Conservation (phyloP, 2,329 filamentous ascomycete species). For the Diaporthe nobilis region DNA sequence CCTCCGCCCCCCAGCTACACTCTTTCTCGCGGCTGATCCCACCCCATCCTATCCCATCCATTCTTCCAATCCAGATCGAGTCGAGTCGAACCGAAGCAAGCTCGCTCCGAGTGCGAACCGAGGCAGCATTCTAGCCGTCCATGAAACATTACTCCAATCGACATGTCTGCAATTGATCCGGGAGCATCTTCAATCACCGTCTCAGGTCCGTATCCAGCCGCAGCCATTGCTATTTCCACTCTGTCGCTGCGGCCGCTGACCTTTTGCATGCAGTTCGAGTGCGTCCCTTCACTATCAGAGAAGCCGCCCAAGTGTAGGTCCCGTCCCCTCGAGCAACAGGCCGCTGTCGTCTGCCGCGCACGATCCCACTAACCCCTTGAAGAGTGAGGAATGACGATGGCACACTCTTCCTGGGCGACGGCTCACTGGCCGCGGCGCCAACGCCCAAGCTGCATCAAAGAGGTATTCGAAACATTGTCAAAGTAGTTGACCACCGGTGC, state of each 20-base stretch:
- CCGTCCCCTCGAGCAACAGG: neutral
- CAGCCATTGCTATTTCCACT: neutral
- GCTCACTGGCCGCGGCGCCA: constrained; percentile 89
- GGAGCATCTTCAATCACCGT: constrained; percentile 72
- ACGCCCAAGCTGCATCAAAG: constrained; percentile 88
- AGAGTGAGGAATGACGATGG: constrained; percentile 83
- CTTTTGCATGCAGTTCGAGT: constrained; percentile 69
- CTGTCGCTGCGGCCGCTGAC: constrained; percentile 47
- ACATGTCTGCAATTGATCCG: constrained; percentile 56
- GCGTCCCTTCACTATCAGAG: constrained; percentile 84
- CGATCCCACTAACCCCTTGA: constrained; percentile 32
- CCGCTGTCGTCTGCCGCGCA: neutral
- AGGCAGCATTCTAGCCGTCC: constrained; percentile 26
- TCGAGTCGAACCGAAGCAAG: constrained; percentile 16
- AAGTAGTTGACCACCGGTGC: constrained; percentile 96
- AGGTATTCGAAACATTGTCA: constrained; percentile 91
- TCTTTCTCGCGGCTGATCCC: neutral
- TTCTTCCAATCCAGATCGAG: neutral
- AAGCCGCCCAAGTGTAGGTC: constrained; percentile 88
- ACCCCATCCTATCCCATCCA: constrained; percentile 14
- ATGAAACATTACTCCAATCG: constrained; percentile 36
- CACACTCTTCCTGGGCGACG: constrained; percentile 94
- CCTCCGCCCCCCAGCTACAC: neutral
- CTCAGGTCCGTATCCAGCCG: constrained; percentile 59
- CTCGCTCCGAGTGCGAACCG: neutral